Conservation (phyloP, 148 eudicot species). For the Rhododendron ovatum region DNA sequence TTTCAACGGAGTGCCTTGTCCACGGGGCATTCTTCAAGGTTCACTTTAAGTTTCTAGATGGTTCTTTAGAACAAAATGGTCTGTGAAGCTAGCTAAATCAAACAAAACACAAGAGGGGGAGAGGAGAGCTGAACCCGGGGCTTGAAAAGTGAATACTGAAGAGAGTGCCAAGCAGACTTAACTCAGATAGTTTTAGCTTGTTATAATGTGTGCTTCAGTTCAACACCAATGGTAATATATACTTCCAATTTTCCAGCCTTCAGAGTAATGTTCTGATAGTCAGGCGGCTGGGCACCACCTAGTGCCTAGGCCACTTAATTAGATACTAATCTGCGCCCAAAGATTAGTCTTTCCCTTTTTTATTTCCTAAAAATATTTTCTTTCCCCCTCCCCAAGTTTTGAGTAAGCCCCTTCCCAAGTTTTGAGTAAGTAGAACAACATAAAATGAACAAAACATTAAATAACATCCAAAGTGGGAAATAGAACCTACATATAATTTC, state of each 20-base stretch:
- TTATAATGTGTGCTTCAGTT: not conserved
- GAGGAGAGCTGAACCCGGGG: not conserved
- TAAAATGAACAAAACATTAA: too few relatives aligned
- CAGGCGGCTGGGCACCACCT: not conserved
- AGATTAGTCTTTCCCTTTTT: too few relatives aligned
- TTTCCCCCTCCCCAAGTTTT: too few relatives aligned
- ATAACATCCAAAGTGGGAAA: too few relatives aligned
- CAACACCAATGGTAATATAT: not conserved
- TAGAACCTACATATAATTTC: too few relatives aligned
- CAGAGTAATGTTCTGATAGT: not conserved
- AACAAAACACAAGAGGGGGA: not conserved
- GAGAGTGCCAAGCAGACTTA: not conserved
- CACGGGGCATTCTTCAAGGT: not conserved
- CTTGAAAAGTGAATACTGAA: not conserved
- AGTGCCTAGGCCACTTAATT: not conserved
- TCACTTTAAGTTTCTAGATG: not conserved
- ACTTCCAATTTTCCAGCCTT: not conserved
- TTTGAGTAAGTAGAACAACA: too few relatives aligned
- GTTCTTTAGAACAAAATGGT: not conserved
- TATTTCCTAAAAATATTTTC: too few relatives aligned
- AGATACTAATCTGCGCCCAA: not conserved
- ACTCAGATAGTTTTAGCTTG: not conserved
- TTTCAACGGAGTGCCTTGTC: not conserved
- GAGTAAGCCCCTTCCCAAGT: too few relatives aligned
- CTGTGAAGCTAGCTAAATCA: not conserved